Percentiles rank a stretch among this genome's conserved stretches.
Conservation (phyloP, 768 basidiomycete genomes). For the Pleurotus djamor region DNA sequence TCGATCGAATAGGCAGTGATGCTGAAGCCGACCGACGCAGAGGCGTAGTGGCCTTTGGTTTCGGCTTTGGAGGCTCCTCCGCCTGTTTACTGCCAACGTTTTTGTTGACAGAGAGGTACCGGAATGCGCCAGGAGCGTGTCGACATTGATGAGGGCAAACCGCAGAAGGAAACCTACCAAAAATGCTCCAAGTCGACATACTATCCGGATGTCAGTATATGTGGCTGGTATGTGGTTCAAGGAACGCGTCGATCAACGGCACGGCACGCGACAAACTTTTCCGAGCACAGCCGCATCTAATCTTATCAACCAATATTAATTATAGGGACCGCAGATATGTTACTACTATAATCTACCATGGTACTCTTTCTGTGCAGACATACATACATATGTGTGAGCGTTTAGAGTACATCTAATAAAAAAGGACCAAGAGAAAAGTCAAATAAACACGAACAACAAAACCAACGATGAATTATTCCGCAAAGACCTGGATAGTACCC, state of each 20-base stretch:
- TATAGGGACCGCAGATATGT: neutral
- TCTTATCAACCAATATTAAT: neutral
- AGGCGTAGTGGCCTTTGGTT: conserved; percentile 81
- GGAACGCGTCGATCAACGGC: neutral
- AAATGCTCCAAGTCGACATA: neutral
- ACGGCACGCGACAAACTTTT: neutral
- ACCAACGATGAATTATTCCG: no score
- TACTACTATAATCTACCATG: neutral
- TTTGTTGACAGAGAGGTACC: neutral
- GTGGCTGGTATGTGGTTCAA: no score
- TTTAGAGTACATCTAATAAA: no score
- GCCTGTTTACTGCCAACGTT: neutral
- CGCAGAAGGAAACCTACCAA: neutral
- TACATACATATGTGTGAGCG: neutral
- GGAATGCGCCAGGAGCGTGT: neutral
- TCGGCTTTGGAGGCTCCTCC: conserved; percentile 44
- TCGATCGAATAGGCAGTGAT: conserved; percentile 82
- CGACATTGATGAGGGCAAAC: neutral
- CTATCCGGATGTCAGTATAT: no score
- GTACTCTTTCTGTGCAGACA: neutral
- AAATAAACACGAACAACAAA: no score
- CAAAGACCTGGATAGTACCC: neutral
- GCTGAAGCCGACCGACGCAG: conserved; percentile 82
- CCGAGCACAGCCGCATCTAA: neutral
- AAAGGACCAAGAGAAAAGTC: no score